Evolutionary conservation across 805 yeast genomes (phyloP), one percentile per base, ranked within the genome.

Genomic region (Pichia deserticola): DNA sequence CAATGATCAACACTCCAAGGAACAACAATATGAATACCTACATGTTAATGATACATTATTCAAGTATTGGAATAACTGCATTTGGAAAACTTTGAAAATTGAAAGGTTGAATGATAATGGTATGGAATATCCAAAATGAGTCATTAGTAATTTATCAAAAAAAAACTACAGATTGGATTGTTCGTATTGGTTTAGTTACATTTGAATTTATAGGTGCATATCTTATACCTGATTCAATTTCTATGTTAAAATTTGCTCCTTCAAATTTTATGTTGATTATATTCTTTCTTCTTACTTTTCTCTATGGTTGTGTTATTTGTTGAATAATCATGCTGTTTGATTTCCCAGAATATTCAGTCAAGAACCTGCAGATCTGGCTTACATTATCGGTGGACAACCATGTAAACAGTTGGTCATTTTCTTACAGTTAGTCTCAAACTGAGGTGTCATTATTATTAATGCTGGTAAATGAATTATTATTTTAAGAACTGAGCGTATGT

Each of bases 391-490:
- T 57, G 75, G 74, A 9, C 56, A 55, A 35, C 49, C 58, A 30
- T 58, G 58, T 34, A 62, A 69, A 41, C 54, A 56, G 46, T 50
- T 58, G 29, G 60, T 67, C 36, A 73, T 66, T 46, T 49, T 59
- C 27, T 56, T 73, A 30, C 77, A 73, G 55, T 59, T 63, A 43
- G 49, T 71, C 39, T 75, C 72, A 49, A 70, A 68, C 46, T 72
- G 71, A 15, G 73, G 75, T 12, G 63, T 68, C 29, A 58, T 69
- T 45, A 56, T 69, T 41, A 60, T 73, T 25, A 64, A 67, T 34
- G 65, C 67, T 42, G 77, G 72, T 35, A 70, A 68, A 53, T 66
- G 72, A 36, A 63, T 73, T 29, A 65, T 70, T 5, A 74, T 73
- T 55, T 54, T 69, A 56, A 60, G 63, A 42, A 54, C 54, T 41